Evolutionary conservation across 495 filamentous ascomycete species (phyloP), one percentile per base, ranked within the genome.

Genomic region (Cercophora sp.): DNA sequence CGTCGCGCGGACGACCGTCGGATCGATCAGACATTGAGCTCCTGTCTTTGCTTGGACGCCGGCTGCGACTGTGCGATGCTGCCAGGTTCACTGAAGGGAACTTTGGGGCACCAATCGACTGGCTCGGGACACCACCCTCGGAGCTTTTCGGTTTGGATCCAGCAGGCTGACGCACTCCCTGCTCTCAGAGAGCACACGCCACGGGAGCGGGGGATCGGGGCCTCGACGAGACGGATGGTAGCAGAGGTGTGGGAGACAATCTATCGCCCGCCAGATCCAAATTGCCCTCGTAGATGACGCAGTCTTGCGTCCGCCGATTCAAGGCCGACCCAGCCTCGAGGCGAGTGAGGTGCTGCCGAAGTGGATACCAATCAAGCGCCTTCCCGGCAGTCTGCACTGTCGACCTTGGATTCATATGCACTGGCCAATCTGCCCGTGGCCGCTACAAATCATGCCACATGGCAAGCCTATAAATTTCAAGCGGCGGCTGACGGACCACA

Each of bases 401-500:
- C 29, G 25, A 18, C n/a, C n/a, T n/a, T n/a, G n/a, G 31, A 31
- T 22, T 54, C 16, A n/a, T 16, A 22, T 37, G 22, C 4, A 18
- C 15, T 39, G 49, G 40, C 16, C 11, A 27, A 31, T 42, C 39
- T 55, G 39, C 25, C 47, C 27, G 34, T 42, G 42, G 45, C 44
- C 51, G 61, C 35, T 36, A 47, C 44, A 43, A 39, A 46, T 53
- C 46, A 51, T 60, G 61, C 64, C 57, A 67, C 57, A 62, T 67
- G 59, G 61, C 59, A 48, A 27, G n/a, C 16, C 22, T 32, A 36
- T 36, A 27, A 26, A 25, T 22, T 53, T 32, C 31, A 43, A 39
- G 31, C 24, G 43, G 49, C 50, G 32, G 49, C 29, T 35, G 27
- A 55, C 41, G 48, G 25, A 8, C 10, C 45, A 10, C 31, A 22